Evolutionary conservation across 768 basidiomycete genomes (phyloP), one percentile per base, ranked within the genome.

Genomic region (Phanerochaete sordida): DNA sequence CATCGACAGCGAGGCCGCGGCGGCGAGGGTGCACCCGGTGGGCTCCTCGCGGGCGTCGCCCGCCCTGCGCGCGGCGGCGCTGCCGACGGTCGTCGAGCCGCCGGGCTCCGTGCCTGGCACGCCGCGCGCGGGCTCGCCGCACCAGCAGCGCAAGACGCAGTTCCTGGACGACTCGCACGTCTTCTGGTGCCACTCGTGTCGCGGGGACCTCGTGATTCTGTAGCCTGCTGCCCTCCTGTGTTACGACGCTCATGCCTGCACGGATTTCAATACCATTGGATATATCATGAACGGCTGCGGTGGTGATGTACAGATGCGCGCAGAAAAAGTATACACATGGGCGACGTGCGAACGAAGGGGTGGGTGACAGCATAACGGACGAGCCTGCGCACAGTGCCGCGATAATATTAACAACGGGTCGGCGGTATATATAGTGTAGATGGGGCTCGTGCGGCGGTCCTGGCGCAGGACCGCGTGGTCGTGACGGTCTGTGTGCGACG

Each of bases 91-190:
- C 50, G 63, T 53, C 62, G 72, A 71, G 65, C 73, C 67, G 16
- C 62, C 64, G 33, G 45, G 33, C 28, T 24, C 54, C 51, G 63
- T 59, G 59, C 69, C 65, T n/a, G 54, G 50, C 58, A 65, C 70
- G 50, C 65, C 63, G 30, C 68, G 67, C 31, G 63, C 63, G 26
- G 59, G 50, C 27, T 56, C 51, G 39, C 61, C 58, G 37, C 66
- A n/a, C n/a, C n/a, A n/a, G n/a, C n/a, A 64, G 59, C 84, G 87
- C 54, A 59, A 52, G 45, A 80, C 88, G 2, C 90, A 91, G 68
- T 93, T 93, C 69, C 75, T 93, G 75, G 92, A 94, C 66, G 91
- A 93, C 65, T 85, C 91, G 27, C 91, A 93, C 69, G 84, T 94
- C 19, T 93, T 94, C 75, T 94, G 92, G 91, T 94, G 91, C 74